Conservation (phyloP, 345 rosid species). For the Salix arbutifolia region DNA sequence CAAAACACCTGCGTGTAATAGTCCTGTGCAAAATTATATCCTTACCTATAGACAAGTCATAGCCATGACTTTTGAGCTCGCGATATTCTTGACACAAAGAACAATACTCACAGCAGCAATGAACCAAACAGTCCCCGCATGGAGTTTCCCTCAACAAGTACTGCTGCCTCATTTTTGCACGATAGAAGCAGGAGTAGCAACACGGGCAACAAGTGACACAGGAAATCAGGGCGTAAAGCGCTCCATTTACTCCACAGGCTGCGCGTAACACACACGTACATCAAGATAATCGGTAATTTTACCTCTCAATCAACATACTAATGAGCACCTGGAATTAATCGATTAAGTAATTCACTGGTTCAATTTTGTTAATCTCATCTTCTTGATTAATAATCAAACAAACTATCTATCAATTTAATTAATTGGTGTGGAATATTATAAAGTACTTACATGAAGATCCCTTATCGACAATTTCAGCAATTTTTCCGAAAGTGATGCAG, state of each 20-base stretch:
- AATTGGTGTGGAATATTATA: not conserved
- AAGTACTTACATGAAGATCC: conserved; percentile 34
- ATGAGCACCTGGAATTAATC: not conserved
- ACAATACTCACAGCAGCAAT: conserved; percentile 30
- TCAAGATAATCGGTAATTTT: not conserved
- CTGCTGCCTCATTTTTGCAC: conserved; percentile 40
- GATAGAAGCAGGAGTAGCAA: conserved; percentile 39
- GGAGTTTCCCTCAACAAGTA: conserved; percentile 21
- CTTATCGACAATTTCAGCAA: conserved; percentile 41
- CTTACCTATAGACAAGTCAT: conserved; percentile 21
- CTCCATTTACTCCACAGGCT: conserved; percentile 41
- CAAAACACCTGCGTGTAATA: not conserved
- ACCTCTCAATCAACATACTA: not conserved
- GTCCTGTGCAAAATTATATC: too few relatives aligned
- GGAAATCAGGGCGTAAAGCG: conserved; percentile 27
- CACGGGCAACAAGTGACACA: conserved; percentile 26
- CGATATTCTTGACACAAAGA: conserved; percentile 33
- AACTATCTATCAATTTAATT: not conserved
- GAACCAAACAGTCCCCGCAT: conserved; percentile 29
- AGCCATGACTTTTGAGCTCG: conserved; percentile 29
- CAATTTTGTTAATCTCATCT: too few relatives aligned
- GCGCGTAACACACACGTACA: conserved; percentile 5
- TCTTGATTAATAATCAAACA: not conserved
- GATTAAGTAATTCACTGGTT: not conserved
- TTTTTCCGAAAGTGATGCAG: conserved; percentile 35